A percentile compares a stretch with the other conserved stretches of the same genome.
These are phyloP conservation scores for Neofusicoccum umdonicola DNA, from an alignment of 2,329 filamentous ascomycete genomes.

Conservation along the genomic window DNA sequence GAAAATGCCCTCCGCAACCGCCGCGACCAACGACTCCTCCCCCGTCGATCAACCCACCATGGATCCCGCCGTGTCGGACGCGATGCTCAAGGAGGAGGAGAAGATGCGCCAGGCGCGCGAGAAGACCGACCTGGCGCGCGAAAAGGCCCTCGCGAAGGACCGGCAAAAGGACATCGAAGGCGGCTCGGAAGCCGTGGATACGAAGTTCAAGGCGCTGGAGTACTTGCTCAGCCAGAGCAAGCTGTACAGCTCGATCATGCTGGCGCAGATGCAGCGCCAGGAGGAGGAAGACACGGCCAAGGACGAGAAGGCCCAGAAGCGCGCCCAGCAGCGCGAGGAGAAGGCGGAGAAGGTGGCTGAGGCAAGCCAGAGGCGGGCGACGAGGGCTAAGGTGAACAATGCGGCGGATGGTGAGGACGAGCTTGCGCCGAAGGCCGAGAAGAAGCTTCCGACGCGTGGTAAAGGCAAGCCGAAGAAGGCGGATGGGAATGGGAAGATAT, in stretches of 20 bases:
- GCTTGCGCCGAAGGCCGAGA: constrained; percentile 17
- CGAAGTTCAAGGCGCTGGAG: constrained; percentile 53
- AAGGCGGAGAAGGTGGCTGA: constrained; percentile 47
- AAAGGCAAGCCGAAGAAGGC: constrained; percentile 41
- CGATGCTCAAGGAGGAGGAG: constrained; percentile 42
- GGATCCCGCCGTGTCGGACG: constrained; percentile 29
- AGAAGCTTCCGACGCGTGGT: constrained; percentile 18
- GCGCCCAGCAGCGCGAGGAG: constrained; percentile 39
- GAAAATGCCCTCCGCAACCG: neutral
- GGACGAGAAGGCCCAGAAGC: constrained; percentile 46
- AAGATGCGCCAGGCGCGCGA: constrained; percentile 43
- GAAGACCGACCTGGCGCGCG: constrained; percentile 45
- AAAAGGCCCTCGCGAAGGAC: constrained; percentile 43
- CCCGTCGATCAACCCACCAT: constrained; percentile 17
- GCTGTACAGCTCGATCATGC: constrained; percentile 52
- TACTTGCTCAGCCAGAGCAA: constrained; percentile 54
- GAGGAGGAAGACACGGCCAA: constrained; percentile 48
- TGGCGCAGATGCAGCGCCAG: constrained; percentile 52
- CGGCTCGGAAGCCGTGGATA: constrained; percentile 45
- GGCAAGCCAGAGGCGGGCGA: constrained; percentile 46
- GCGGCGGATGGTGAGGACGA: constrained; percentile 23
- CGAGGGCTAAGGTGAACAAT: constrained; percentile 32
- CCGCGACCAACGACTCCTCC: neutral
- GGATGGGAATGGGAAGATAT: constrained; percentile 45
- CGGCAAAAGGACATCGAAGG: constrained; percentile 47